Base-by-base conservation (phyloP, 2,329 filamentous ascomycete genomes). In the Paecilomyces variotii region DNA sequence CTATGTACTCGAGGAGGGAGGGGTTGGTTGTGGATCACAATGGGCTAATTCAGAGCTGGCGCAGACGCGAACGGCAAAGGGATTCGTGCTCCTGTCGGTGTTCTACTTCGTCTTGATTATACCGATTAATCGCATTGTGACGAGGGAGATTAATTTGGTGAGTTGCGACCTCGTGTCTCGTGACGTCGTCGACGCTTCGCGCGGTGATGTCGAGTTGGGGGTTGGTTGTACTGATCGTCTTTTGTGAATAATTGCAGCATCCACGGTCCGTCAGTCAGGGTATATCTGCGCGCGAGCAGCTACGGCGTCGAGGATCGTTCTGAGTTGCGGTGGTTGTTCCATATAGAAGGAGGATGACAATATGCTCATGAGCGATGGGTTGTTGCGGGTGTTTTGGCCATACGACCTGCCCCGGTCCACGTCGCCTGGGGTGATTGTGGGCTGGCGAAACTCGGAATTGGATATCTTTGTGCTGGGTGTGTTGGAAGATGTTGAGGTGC, bases 361-460 rank as follows among this genome's bases (percentile, higher is more conserved):
- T 74, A 87, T 87, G 84, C 79, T 84, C 74, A 78, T 80, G 76
- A 79, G 78, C 68, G 83, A 94, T 90, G 92, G 90, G 70, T 82
- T 97, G 80, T 91, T 97, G 87, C 91, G 94, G 80, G 87, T 99
- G 79, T 97, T 99, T 80, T 99, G 94, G 94, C 95, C 94, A 69
- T 89, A 89, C 70, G 92, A 96, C 77, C 86, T 90, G 69, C 82
- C 84, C 57, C 83, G 81, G 74, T 89, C 87, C 57, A 84, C 85
- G 65, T 81, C 84, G 59, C 85, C 90, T 50, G 94, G 93, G 52
- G 89, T 97, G 61, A 86, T 99, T 63, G 89, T 99, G 53, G 94
- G 94, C 69, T 99, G 93, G 91, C 86, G 89, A 68, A 99, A 99
- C 74, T 97, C 93, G 39, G 87, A 88, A 54, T 80, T 91, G 56